Evolutionary conservation across 164 flowering plant genomes (phyloP), one percentile per base, ranked within the genome.

Genomic region (Magnolia changhungtana): DNA sequence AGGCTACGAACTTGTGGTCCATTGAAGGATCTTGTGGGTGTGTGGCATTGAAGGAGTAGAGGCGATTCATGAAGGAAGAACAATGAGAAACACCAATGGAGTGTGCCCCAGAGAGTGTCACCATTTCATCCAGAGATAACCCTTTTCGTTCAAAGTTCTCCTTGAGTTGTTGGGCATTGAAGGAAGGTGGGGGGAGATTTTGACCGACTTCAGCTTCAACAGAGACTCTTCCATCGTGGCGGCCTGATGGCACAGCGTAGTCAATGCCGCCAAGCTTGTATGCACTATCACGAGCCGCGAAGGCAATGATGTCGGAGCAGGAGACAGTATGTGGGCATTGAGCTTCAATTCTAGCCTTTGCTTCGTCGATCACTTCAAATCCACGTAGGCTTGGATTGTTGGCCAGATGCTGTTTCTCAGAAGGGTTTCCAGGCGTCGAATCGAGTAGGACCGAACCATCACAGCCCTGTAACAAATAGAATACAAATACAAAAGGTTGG

Each of bases 301-400:
- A 73, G 50, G 75, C 67, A 10, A 73, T 8, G 67, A 73, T 73
- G 67, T 73, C 75, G 2, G 75, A 19, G 66, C 75, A 73, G 8
- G 75, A 73, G 61, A 73, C 75, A 13, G 67, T 61, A 9, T 59
- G 66, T 1, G 75, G 75, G 75, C 75, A 73, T 27, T 59, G 67
- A 23, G 75, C 55, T 61, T 73, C 75, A 7, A 73, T 7, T 10
- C 14, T 61, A 16, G 66, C 45, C 21, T 73, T 73, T 11, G 75
- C 75, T 14, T 73, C 20, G 29, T 73, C 67, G 50, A 73, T 73
- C 66, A 73, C 75, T 3, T 73, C 75, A 9, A 27, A 58, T 37
- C 75, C 75, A 6, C 75, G 29, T 8, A 73, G 67, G 75, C 75
- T 73, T 8, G 75, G 75, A 11, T 23, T 18, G 75, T 73, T 73